Conservation (phyloP, 2,329 filamentous ascomycete species). For the Penicillium sp. region DNA sequence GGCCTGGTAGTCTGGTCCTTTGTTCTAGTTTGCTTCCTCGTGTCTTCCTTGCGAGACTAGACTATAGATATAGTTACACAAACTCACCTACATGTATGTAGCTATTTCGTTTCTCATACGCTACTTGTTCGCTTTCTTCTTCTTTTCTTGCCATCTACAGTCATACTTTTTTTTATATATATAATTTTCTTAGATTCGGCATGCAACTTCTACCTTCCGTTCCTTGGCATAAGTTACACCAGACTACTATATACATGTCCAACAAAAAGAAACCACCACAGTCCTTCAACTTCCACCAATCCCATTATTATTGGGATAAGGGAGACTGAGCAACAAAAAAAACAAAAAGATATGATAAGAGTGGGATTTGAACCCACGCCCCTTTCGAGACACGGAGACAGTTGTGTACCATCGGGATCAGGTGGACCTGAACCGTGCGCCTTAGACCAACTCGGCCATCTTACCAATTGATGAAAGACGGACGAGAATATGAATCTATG, state of each 20-base stretch:
- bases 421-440: conserved; percentile 36
- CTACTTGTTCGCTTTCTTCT: not conserved
- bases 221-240: not conserved
- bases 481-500: no score
- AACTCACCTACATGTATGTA: no score
- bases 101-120: not conserved
- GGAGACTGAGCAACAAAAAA: not conserved
- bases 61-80: not conserved
- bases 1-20: not conserved
- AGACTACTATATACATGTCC: not conserved
- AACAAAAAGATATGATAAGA: conserved; percentile 10
- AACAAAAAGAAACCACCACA: not conserved
- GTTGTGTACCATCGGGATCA: conserved; percentile 20
- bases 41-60: not conserved
- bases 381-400: conserved; percentile 14
- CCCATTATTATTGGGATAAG: not conserved
- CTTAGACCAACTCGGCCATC: conserved; percentile 40
- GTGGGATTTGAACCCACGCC: conserved; percentile 16
- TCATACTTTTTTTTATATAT: no score
- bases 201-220: not conserved
- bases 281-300: not conserved
- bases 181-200: no score
- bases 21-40: not conserved
- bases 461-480: conserved; percentile 8
- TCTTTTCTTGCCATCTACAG: not conserved